phyloP scores from a whole-genome alignment of 1,139 yeast species.

The Pichia sp. region DNA sequence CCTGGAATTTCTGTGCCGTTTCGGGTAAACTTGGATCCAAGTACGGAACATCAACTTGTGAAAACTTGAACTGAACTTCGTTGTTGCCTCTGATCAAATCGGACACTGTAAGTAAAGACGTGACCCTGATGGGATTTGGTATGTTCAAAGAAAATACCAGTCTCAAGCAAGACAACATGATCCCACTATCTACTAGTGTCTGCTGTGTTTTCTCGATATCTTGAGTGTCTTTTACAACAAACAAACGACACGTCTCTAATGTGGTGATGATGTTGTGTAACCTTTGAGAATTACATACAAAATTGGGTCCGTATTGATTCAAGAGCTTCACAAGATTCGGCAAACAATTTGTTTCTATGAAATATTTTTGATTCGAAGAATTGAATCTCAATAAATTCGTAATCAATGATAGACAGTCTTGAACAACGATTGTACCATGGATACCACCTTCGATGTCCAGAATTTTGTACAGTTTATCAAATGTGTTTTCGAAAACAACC shows the following conservation, averaged over 20 bases:
- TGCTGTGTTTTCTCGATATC: constrained; percentile 54
- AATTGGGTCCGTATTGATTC: constrained; percentile 45
- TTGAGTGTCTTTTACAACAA: constrained; percentile 71
- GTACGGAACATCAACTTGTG: constrained; percentile 85
- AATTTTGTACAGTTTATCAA: constrained; percentile 70
- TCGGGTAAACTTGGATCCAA: constrained; percentile 71
- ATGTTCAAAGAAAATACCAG: constrained; percentile 60
- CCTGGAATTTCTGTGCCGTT: constrained; percentile 22
- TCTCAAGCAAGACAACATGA: constrained; percentile 57
- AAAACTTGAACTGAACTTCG: constrained; percentile 57
- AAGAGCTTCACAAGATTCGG: constrained; percentile 56
- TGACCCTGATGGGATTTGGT: constrained; percentile 54
- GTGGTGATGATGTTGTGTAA: constrained; percentile 56
- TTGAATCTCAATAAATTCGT: constrained; percentile 71
- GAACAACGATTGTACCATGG: constrained; percentile 83
- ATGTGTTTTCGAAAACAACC: constrained; percentile 91
- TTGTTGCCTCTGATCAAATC: constrained; percentile 63
- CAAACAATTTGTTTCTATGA: constrained; percentile 77
- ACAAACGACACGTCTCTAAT: constrained; percentile 64
- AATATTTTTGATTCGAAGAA: constrained; percentile 83
- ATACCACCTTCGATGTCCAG: constrained; percentile 86
- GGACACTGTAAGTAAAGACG: constrained; percentile 67
- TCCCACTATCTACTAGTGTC: constrained; percentile 51
- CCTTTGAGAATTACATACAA: constrained; percentile 69
- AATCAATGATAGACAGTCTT: constrained; percentile 75